Base-by-base conservation (phyloP, 2,329 filamentous ascomycete genomes). In the Colletotrichum costaricense region DNA sequence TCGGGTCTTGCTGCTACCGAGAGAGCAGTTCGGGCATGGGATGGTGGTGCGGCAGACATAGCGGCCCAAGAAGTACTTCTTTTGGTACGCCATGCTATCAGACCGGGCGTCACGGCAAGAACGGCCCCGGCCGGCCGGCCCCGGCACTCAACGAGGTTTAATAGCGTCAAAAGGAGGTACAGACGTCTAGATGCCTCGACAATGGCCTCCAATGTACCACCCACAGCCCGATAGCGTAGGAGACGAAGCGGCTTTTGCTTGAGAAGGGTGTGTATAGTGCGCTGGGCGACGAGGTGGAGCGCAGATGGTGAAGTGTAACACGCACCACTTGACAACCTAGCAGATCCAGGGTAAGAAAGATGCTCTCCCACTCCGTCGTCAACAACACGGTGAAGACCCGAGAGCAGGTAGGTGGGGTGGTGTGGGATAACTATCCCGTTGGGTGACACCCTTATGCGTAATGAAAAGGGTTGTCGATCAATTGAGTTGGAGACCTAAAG, bases 71-170 rank as follows among this genome's bases (percentile, higher is more conserved):
- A 57, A 26, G 66, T 28, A 28, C 42, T 24, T n/a, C 54, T 55
- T n/a, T 52, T 26, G 56, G n/a, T 49, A 49, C 42, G 8, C 42
- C 42, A n/a, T 49, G 7, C 42, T 49, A 19, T n/a, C 42, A 56
- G 28, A 28, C 56, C 65, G 30, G 42, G 46, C 28, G 24, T 42
- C 38, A 67, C 28, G 30, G 42, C 42, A 67, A 42, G 30, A 26
- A 68, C 33, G 24, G 57, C 35, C 66, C 66, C 66, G 66, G 42
- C 57, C 30, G 33, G 49, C 16, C 55, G 66, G 57, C 55, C 63
- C 66, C 38, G 54, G 57, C 66, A n/a, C 16, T 57, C 35, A 68
- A 55, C 22, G 46, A 35, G 33, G 26, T 30, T 68, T 67, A 19
- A 33, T 56, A 33, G 42, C 16, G 46, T 16, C 46, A 46, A 19